These are phyloP conservation scores for Pleurotus cornucopiae DNA, from an alignment of 768 basidiomycete species.

Conservation along the genomic window DNA sequence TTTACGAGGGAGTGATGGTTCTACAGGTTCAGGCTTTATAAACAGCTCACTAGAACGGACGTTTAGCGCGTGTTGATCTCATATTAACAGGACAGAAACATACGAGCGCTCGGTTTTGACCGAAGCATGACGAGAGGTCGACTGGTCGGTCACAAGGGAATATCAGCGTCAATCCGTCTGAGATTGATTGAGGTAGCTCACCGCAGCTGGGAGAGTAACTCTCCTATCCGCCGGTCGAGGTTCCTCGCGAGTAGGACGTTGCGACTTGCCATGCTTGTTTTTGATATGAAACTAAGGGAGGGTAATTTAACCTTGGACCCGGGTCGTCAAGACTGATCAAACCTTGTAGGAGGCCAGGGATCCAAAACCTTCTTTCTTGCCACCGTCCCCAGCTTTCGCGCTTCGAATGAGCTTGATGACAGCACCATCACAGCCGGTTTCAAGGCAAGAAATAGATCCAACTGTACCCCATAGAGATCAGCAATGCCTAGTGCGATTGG, in stretches of 20 bases:
- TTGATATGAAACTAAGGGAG: slow-evolving; percentile 25
- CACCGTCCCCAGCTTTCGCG: slow-evolving; percentile 31
- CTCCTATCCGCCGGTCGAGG: slow-evolving; percentile 9
- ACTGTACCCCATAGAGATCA: slow-evolving; percentile 22
- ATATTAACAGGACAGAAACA: neutral
- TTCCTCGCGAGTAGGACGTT: slow-evolving; percentile 21
- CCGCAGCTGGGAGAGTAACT: neutral
- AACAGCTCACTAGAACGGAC: neutral
- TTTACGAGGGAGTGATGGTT: slow-evolving; percentile 31
- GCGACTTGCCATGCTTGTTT: slow-evolving; percentile 22
- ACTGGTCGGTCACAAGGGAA: too few relatives aligned
- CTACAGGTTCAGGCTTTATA: slow-evolving; percentile 24
- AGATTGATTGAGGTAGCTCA: neutral
- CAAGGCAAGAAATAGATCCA: slow-evolving; percentile 41
- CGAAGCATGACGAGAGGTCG: too few relatives aligned
- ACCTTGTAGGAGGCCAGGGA: slow-evolving; percentile 45
- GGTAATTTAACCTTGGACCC: slow-evolving; percentile 3
- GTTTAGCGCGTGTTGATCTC: slow-evolving; percentile 4
- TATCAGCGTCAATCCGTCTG: too few relatives aligned
- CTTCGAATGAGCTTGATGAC: slow-evolving; percentile 28
- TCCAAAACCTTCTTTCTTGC: slow-evolving; percentile 38
- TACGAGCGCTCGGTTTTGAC: neutral
- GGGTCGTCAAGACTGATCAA: slow-evolving; percentile 13
- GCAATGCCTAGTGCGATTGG: neutral
- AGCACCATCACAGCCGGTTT: slow-evolving; percentile 35